A percentile compares a stretch with the other conserved stretches of the same genome.
Conservation (phyloP, 352 stramenopile genomes). For the Phytophthora quininea region DNA sequence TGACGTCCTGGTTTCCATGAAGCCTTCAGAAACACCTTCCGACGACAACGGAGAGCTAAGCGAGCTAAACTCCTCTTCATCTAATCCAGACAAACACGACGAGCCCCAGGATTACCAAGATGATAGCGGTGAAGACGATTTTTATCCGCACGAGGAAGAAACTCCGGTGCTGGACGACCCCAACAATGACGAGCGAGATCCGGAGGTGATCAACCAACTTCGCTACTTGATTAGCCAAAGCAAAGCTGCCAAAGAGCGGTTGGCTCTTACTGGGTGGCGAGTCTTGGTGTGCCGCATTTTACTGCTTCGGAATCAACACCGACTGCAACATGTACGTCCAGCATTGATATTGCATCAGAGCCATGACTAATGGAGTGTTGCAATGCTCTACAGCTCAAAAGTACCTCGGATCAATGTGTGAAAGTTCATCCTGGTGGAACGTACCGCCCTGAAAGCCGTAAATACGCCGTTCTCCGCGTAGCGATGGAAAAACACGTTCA, state of each 20-base stretch:
- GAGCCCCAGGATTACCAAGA: conserved; percentile 5
- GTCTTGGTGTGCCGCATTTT: conserved; percentile 50
- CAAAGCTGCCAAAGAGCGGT: conserved; percentile 22
- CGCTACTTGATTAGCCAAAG: conserved; percentile 49
- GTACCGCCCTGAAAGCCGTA: conserved; percentile 1
- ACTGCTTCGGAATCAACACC: conserved; percentile 27
- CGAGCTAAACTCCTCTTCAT: neutral
- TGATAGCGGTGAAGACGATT: conserved; percentile 5
- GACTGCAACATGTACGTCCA: conserved; percentile 47
- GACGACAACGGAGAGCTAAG: conserved; percentile 22
- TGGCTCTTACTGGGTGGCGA: conserved; percentile 48
- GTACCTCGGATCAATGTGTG: conserved; percentile 10
- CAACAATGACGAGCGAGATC: conserved; percentile 39
- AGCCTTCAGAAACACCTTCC: neutral
- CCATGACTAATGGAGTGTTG: neutral
- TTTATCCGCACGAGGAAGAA: neutral
- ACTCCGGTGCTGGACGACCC: conserved; percentile 3
- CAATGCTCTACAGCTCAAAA: conserved; percentile 13
- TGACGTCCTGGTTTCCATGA: neutral
- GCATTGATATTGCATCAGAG: neutral
- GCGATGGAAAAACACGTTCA: conserved; percentile 56
- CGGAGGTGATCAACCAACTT: conserved; percentile 56
- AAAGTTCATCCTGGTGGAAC: conserved; percentile 14
- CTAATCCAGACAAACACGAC: neutral
- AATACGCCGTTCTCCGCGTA: conserved; percentile 23